Conservation (phyloP, 768 basidiomycete genomes). For the Crepidotus variabilis region DNA sequence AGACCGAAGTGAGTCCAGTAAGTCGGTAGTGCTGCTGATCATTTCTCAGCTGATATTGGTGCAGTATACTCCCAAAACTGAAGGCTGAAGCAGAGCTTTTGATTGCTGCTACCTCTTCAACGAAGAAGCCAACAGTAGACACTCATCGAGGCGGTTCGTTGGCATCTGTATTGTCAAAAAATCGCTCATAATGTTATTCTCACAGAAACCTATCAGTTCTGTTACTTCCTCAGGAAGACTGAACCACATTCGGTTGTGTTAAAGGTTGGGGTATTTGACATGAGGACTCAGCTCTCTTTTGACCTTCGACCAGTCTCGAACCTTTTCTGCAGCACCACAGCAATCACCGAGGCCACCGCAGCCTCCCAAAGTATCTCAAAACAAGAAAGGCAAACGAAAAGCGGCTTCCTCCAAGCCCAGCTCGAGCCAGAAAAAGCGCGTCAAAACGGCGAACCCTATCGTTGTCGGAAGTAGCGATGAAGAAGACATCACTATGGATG, state of each 20-base stretch:
- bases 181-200: neutral
- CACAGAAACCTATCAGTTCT: slow-evolving; percentile 84
- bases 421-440: slow-evolving; percentile 17
- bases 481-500: slow-evolving; percentile 8
- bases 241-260: slow-evolving; percentile 79
- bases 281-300: neutral
- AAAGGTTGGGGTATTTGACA: slow-evolving; percentile 50
- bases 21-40: neutral
- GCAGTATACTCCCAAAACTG: slow-evolving; percentile 65
- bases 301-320: slow-evolving; percentile 27
- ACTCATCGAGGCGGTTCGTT: slow-evolving; percentile 78
- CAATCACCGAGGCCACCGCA: neutral
- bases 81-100: slow-evolving; percentile 51
- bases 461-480: slow-evolving; percentile 5
- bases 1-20: slow-evolving; percentile 52
- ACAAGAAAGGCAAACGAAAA: slow-evolving; percentile 19
- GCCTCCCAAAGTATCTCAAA: neutral
- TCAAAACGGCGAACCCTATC: slow-evolving; percentile 5
- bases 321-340: slow-evolving; percentile 31
- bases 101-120: slow-evolving; percentile 36
- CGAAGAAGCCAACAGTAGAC: slow-evolving; percentile 70
- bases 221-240: slow-evolving; percentile 81
- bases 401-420: slow-evolving; percentile 2
- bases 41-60: slow-evolving; percentile 3
- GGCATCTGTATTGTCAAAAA: slow-evolving; percentile 4